Evolutionary conservation across 2,329 filamentous ascomycete species (phyloP).

Genomic region (Lasiodiplodia sp.): DNA sequence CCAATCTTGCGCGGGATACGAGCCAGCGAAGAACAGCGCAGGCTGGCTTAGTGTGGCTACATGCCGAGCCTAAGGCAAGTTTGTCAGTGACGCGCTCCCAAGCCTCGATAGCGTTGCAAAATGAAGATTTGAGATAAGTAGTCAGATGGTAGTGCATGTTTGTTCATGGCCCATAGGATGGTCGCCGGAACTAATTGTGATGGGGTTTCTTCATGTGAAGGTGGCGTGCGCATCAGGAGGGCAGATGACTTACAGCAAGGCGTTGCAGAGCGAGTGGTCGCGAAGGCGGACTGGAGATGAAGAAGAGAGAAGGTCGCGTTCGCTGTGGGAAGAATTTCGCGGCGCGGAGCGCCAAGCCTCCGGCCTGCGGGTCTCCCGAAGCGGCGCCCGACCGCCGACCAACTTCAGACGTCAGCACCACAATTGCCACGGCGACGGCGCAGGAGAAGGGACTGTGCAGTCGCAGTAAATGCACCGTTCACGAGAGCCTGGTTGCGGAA

Average conservation of each 20-base stretch:
- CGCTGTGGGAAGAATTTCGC: slow-evolving; percentile 21
- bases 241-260: slow-evolving; percentile 13
- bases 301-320: slow-evolving; percentile 1
- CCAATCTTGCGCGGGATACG: neutral
- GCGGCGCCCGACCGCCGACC: slow-evolving; percentile 3
- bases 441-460: neutral
- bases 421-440: neutral
- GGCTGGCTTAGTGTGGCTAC: neutral
- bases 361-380: slow-evolving; percentile 10
- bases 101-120: neutral
- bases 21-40: neutral
- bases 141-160: slow-evolving; percentile 70
- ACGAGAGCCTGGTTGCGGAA: neutral
- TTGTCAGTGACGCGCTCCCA: slow-evolving; percentile 18
- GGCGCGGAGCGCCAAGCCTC: slow-evolving; percentile 9
- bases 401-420: neutral
- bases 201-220: slow-evolving; percentile 59
- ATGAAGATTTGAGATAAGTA: slow-evolving; percentile 27
- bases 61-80: neutral
- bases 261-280: neutral
- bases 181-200: slow-evolving; percentile 63
- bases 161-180: slow-evolving; percentile 62
- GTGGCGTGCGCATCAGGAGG: slow-evolving; percentile 5
- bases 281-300: slow-evolving; percentile 4
- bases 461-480: too few relatives aligned